Conservation (phyloP, 164 flowering plant species). For the Cinnamomum micranthum region DNA sequence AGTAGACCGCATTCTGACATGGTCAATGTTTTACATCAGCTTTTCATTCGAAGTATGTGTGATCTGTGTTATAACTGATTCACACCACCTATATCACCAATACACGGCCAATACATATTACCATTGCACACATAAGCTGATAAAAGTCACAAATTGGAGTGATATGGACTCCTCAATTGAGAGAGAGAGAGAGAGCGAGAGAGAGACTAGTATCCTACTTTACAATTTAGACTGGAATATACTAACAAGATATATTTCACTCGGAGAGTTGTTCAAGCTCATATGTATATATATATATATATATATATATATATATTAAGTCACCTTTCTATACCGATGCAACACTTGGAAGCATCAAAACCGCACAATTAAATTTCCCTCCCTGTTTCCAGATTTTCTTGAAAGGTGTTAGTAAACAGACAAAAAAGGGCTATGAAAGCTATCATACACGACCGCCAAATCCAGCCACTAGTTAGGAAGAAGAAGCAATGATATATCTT, state of each 20-base stretch:
- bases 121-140: too few relatives aligned
- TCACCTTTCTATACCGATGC: background rate
- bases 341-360: conserved; percentile 1
- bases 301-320: conserved; percentile 1
- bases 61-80: too few relatives aligned
- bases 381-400: background rate
- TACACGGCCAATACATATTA: too few relatives aligned
- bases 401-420: background rate
- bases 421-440: background rate
- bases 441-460: background rate
- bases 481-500: background rate
- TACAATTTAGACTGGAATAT: background rate
- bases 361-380: background rate
- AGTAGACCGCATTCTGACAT: too few relatives aligned
- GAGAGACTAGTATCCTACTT: background rate
- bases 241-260: background rate
- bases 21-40: too few relatives aligned
- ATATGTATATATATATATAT: conserved; percentile 2
- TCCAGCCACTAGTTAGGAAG: background rate
- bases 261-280: background rate
- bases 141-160: too few relatives aligned
- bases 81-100: too few relatives aligned
- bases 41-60: too few relatives aligned
- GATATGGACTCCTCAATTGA: too few relatives aligned
- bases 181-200: background rate